A percentile compares a stretch with the other conserved stretches of the same genome.
Evolutionary conservation across 2,329 filamentous ascomycete genomes (phyloP).

Genomic region (Diplocarpon rosae): DNA sequence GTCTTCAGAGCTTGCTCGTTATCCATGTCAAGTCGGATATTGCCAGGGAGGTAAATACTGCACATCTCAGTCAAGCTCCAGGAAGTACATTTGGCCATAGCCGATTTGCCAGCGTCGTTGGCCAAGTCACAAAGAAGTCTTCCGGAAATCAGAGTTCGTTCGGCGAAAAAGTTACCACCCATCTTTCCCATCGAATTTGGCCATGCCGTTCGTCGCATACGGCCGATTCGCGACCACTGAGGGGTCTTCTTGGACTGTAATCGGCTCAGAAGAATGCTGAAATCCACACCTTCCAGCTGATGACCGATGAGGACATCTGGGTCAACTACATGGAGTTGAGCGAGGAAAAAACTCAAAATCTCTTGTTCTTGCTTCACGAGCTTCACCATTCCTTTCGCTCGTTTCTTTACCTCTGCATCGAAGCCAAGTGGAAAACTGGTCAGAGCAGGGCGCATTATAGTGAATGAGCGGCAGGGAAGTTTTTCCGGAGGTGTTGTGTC

Average conservation of each 20-base stretch:
- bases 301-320: conserved; percentile 92
- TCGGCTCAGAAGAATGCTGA: conserved; percentile 78
- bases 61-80: conserved; percentile 99
- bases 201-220: conserved; percentile 76
- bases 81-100: conserved; percentile 94
- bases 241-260: conserved; percentile 84
- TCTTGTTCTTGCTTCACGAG: conserved; percentile 76
- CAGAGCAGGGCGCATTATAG: conserved; percentile 72
- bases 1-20: conserved; percentile 77
- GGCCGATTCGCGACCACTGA: conserved; percentile 87
- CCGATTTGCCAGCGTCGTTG: conserved; percentile 93
- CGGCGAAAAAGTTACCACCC: conserved; percentile 83
- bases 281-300: conserved; percentile 94
- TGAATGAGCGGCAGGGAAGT: conserved; percentile 82
- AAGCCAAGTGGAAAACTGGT: conserved; percentile 77
- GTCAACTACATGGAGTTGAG: conserved; percentile 76
- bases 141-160: conserved; percentile 80
- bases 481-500: conserved; percentile 85
- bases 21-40: conserved; percentile 66
- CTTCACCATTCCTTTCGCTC: conserved; percentile 67
- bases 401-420: conserved; percentile 58
- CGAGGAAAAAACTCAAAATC: conserved; percentile 78
- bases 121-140: conserved; percentile 86
- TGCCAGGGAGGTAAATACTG: conserved; percentile 66
- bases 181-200: conserved; percentile 76